phyloP scores from a whole-genome alignment of 2,329 filamentous ascomycete species.

The Colletotrichum sp. region DNA sequence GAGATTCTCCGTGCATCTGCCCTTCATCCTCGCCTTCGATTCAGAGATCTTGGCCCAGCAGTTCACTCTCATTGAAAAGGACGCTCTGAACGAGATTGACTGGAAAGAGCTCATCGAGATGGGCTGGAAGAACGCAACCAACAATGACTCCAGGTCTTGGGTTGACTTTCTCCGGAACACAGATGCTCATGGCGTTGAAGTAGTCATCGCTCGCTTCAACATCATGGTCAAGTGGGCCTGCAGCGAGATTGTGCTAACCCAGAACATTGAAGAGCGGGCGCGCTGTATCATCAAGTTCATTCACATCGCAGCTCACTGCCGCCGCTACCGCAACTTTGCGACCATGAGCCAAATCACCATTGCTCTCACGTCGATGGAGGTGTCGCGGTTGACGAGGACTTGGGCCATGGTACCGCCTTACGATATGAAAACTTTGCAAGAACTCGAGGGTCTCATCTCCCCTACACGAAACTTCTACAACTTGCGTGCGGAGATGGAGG shows the following conservation, averaged over 20 bases:
- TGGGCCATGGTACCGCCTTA: slow-evolving; percentile 72
- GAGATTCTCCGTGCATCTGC: slow-evolving; percentile 67
- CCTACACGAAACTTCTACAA: slow-evolving; percentile 80
- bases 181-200: slow-evolving; percentile 77
- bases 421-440: slow-evolving; percentile 69
- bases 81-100: slow-evolving; percentile 84
- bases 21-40: slow-evolving; percentile 82
- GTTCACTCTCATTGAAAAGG: slow-evolving; percentile 85
- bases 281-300: slow-evolving; percentile 82
- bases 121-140: slow-evolving; percentile 76
- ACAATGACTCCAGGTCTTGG: slow-evolving; percentile 75
- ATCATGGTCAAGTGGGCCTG: slow-evolving; percentile 88
- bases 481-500: slow-evolving; percentile 82
- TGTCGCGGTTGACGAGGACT: slow-evolving; percentile 70
- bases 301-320: slow-evolving; percentile 79
- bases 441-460: slow-evolving; percentile 76
- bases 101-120: slow-evolving; percentile 88
- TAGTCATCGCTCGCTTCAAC: slow-evolving; percentile 87
- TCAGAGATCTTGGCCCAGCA: slow-evolving; percentile 81
- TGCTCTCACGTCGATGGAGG: slow-evolving; percentile 75
- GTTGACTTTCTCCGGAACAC: slow-evolving; percentile 79
- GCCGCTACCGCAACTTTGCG: slow-evolving; percentile 80
- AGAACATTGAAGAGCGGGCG: slow-evolving; percentile 73
- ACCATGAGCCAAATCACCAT: slow-evolving; percentile 84
- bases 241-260: slow-evolving; percentile 79